phyloP scores from a whole-genome alignment of 805 yeast species.

The Nakazawaea ambrosiae region DNA sequence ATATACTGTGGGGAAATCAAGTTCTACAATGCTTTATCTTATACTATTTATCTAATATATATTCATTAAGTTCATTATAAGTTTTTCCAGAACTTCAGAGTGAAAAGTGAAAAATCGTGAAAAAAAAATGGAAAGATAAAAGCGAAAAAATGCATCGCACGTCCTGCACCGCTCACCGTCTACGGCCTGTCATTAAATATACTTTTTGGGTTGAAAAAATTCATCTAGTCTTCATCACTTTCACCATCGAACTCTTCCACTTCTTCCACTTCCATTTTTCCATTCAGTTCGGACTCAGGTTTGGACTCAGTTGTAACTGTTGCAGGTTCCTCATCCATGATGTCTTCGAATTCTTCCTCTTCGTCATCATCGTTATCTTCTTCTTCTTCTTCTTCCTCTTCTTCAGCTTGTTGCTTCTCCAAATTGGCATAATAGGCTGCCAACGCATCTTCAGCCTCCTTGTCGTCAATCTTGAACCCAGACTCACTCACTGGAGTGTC shows the following conservation, averaged over 20 bases:
- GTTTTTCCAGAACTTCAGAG: no score
- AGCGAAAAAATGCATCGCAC: neutral
- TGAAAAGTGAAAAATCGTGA: neutral
- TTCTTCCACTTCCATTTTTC: slow-evolving; percentile 14
- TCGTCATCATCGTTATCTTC: slow-evolving; percentile 39
- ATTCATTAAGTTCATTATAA: no score
- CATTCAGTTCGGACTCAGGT: no score
- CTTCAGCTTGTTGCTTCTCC: slow-evolving; percentile 61
- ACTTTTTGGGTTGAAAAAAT: no score
- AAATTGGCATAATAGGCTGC: slow-evolving; percentile 72
- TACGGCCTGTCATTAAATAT: no score
- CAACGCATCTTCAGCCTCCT: slow-evolving; percentile 65
- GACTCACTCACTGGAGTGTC: slow-evolving; percentile 24
- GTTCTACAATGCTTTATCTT: no score
- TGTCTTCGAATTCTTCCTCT: slow-evolving; percentile 28
- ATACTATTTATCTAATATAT: no score
- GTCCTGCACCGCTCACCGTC: no score
- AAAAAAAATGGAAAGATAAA: neutral
- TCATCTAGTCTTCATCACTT: slow-evolving; percentile 15
- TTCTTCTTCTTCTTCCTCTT: slow-evolving; percentile 51
- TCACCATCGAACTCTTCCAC: slow-evolving; percentile 13
- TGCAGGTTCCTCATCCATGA: slow-evolving; percentile 22
- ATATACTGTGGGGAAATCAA: neutral
- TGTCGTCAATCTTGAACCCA: slow-evolving; percentile 34
- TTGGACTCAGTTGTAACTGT: slow-evolving; percentile 13